Percentiles rank a stretch among this genome's conserved stretches.
These are phyloP conservation scores for Aspergillus novoparasiticus DNA, from an alignment of 2,329 filamentous ascomycete genomes.

Conservation along the genomic window DNA sequence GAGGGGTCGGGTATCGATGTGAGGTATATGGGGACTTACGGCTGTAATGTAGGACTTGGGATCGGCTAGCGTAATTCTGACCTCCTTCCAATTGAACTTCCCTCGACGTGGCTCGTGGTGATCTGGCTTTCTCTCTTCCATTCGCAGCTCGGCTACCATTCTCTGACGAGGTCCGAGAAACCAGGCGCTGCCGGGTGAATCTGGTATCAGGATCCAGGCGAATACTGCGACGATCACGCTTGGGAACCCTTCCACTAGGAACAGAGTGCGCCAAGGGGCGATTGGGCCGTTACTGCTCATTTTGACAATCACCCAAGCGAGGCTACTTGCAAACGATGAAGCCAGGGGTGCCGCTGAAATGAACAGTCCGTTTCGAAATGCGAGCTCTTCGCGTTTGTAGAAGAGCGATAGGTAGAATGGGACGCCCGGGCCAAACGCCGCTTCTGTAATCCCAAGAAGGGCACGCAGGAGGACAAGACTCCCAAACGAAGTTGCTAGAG, in stretches of 20 bases:
- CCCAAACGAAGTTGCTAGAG: slow-evolving; percentile 64
- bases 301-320: slow-evolving; percentile 76
- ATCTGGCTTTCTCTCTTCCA: slow-evolving; percentile 55
- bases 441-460: slow-evolving; percentile 59
- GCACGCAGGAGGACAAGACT: slow-evolving; percentile 51
- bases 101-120: slow-evolving; percentile 30
- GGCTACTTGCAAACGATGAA: slow-evolving; percentile 70
- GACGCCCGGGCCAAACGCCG: slow-evolving; percentile 64
- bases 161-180: slow-evolving; percentile 67
- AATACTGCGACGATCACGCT: slow-evolving; percentile 73
- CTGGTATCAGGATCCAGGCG: slow-evolving; percentile 75
- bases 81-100: slow-evolving; percentile 59
- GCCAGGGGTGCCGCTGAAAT: slow-evolving; percentile 71
- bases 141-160: slow-evolving; percentile 70
- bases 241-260: slow-evolving; percentile 83
- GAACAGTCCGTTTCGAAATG: slow-evolving; percentile 82
- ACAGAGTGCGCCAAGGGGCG: slow-evolving; percentile 82
- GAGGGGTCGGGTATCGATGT: too few species aligned
- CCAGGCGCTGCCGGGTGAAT: slow-evolving; percentile 67
- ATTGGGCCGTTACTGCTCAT: slow-evolving; percentile 67
- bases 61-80: slow-evolving; percentile 63
- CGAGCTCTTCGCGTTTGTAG: slow-evolving; percentile 70
- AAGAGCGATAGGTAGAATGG: slow-evolving; percentile 68
- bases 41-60: slow-evolving; percentile 75
- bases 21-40: slow-evolving; percentile 33